phyloP scores from a whole-genome alignment of 441 rosid species.

The Erodium trifolium region DNA sequence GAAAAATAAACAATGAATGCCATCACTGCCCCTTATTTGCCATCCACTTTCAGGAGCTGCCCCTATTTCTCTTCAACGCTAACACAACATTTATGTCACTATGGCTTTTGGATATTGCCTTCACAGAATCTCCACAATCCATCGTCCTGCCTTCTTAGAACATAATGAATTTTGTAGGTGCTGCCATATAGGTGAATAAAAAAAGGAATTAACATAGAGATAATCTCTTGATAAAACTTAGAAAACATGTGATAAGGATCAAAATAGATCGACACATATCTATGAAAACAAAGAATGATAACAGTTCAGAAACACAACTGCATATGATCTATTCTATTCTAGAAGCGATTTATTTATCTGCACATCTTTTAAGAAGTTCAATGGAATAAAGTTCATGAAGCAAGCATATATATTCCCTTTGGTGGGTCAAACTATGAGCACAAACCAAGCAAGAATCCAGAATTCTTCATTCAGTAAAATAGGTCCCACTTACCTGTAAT shows the following conservation, averaged over 20 bases:
- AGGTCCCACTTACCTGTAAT: slow-evolving; percentile 50
- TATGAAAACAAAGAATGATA: background rate
- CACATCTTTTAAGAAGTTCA: no score
- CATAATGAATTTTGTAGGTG: slow-evolving; percentile 57
- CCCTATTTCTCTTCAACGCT: background rate
- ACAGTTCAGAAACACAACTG: background rate
- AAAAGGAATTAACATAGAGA: background rate
- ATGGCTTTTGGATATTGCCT: slow-evolving; percentile 46
- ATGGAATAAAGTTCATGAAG: no score
- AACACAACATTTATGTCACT: slow-evolving; percentile 23
- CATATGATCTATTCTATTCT: background rate
- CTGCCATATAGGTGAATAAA: slow-evolving; percentile 26
- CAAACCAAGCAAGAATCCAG: background rate
- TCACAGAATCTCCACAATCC: slow-evolving; percentile 78
- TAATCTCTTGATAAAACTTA: no score
- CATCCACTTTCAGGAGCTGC: background rate
- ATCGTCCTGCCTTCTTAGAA: slow-evolving; percentile 69
- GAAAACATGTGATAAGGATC: background rate
- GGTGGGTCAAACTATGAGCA: background rate
- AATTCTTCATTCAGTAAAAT: background rate
- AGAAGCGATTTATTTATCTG: background rate
- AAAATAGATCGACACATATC: background rate
- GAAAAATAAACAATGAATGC: background rate
- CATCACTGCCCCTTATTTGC: background rate
- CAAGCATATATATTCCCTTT: no score